Evolutionary conservation across 352 stramenopile species (phyloP).

Genomic region (Globisporangium uncinulatum): DNA sequence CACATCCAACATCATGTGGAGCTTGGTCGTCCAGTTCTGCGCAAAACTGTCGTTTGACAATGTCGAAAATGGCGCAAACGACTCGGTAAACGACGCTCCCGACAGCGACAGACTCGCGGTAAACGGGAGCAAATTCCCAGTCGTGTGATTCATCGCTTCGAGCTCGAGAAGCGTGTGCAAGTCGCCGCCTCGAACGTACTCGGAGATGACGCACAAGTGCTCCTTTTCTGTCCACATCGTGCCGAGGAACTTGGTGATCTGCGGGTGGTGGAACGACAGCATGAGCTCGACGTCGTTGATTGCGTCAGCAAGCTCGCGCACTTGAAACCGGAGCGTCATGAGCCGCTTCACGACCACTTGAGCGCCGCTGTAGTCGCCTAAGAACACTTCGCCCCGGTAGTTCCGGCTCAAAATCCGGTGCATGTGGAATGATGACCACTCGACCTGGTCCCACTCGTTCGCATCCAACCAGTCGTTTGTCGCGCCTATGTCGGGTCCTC

Average conservation of each 20-base stretch:
- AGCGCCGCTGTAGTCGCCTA: slow-evolving; percentile 45
- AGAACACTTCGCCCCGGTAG: slow-evolving; percentile 56
- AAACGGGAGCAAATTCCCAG: slow-evolving; percentile 1
- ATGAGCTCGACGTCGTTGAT: slow-evolving; percentile 72
- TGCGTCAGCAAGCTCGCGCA: slow-evolving; percentile 52
- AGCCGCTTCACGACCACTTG: slow-evolving; percentile 68
- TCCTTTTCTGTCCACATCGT: slow-evolving; percentile 63
- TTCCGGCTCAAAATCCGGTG: slow-evolving; percentile 30
- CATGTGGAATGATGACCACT: slow-evolving; percentile 38
- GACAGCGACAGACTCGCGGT: slow-evolving; percentile 1
- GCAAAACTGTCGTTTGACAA: slow-evolving; percentile 15
- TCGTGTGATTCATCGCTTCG: slow-evolving; percentile 30
- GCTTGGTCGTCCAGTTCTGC: slow-evolving; percentile 27
- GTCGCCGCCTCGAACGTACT: slow-evolving; percentile 60
- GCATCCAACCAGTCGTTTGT: background rate
- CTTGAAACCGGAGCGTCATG: slow-evolving; percentile 56
- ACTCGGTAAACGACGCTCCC: no score
- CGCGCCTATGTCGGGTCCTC: no score
- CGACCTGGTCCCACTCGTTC: slow-evolving; percentile 12
- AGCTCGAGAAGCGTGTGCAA: slow-evolving; percentile 46
- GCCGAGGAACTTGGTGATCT: slow-evolving; percentile 65
- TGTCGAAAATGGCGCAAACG: no score
- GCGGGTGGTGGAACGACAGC: slow-evolving; percentile 43
- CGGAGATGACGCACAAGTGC: slow-evolving; percentile 62
- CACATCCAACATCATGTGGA: slow-evolving; percentile 59